A percentile compares a stretch with the other conserved stretches of the same genome.
Conservation (phyloP, 2,329 filamentous ascomycete genomes). For the Curvularia verruculosa region DNA sequence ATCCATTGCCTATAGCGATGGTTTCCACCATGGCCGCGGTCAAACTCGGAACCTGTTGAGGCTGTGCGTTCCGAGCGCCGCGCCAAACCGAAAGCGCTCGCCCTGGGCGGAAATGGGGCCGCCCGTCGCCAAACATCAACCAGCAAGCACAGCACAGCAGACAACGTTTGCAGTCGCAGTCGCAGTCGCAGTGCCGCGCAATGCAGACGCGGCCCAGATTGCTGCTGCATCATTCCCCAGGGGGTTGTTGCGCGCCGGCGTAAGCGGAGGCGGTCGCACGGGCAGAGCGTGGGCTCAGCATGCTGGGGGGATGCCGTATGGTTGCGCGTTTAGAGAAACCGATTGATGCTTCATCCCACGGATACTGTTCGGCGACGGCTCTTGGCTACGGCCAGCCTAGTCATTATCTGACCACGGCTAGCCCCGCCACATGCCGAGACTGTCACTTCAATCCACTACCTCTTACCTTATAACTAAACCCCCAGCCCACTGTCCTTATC, state of each 20-base stretch:
- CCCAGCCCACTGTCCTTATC: constrained; percentile 33
- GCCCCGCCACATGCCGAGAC: constrained; percentile 45
- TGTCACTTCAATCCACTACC: constrained; percentile 21
- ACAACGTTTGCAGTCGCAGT: not conserved
- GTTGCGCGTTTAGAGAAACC: constrained; percentile 19
- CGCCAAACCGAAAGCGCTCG: constrained; percentile 28
- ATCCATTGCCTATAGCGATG: constrained; percentile 27
- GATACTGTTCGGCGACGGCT: constrained; percentile 46
- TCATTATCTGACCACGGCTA: constrained; percentile 27
- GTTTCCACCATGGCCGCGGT: constrained; percentile 43
- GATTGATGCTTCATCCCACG: constrained; percentile 49
- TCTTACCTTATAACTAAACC: constrained; percentile 39
- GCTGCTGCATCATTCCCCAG: constrained; percentile 16
- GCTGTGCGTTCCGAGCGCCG: constrained; percentile 36
- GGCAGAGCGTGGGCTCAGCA: constrained; percentile 23
- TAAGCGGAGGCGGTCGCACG: constrained; percentile 27
- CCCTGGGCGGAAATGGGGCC: constrained; percentile 8
- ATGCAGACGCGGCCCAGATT: not conserved
- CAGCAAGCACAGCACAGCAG: not conserved
- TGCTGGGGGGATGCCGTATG: constrained; percentile 14
- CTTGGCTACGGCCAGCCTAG: constrained; percentile 43
- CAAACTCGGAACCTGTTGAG: constrained; percentile 42
- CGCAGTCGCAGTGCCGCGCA: constrained; percentile 12
- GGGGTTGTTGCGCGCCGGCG: constrained; percentile 28
- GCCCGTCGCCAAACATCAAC: constrained; percentile 11